These are phyloP conservation scores for Dispira parvispora DNA, from an alignment of 192 early-diverging fungal genomes.

Conservation along the genomic window DNA sequence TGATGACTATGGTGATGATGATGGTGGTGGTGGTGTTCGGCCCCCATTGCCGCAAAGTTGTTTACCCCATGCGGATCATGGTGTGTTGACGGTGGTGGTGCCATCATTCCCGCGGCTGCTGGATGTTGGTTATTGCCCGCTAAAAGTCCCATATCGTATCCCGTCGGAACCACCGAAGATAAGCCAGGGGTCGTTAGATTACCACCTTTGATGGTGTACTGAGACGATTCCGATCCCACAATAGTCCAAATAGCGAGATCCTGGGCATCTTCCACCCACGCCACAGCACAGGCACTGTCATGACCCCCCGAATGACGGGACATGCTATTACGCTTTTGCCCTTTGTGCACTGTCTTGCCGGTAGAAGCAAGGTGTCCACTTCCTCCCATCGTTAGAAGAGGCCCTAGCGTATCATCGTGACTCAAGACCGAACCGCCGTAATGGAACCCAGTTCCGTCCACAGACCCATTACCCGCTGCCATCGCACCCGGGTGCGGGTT, in stretches of 20 bases:
- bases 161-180: neutral
- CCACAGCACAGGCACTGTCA: slow-evolving; percentile 21
- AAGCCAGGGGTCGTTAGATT: neutral
- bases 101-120: neutral
- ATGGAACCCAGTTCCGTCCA: slow-evolving; percentile 7
- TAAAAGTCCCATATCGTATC: neutral
- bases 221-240: slow-evolving; percentile 55
- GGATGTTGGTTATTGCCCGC: neutral
- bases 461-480: too few species aligned
- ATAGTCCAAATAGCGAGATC: slow-evolving; percentile 88
- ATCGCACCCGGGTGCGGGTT: slow-evolving; percentile 6
- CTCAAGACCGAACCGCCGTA: neutral
- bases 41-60: slow-evolving; percentile 9
- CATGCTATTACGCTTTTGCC: slow-evolving; percentile 7
- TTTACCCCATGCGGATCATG: slow-evolving; percentile 8
- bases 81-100: neutral
- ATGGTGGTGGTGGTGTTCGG: slow-evolving; percentile 25
- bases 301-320: slow-evolving; percentile 10
- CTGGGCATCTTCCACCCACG: slow-evolving; percentile 67
- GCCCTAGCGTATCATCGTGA: neutral
- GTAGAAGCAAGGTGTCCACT: neutral
- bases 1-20: slow-evolving; percentile 20
- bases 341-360: neutral
- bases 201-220: slow-evolving; percentile 19
- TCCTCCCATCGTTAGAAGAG: neutral